These are phyloP conservation scores for Hyaloscypha finlandica DNA, from an alignment of 495 filamentous ascomycete genomes.

Conservation along the genomic window DNA sequence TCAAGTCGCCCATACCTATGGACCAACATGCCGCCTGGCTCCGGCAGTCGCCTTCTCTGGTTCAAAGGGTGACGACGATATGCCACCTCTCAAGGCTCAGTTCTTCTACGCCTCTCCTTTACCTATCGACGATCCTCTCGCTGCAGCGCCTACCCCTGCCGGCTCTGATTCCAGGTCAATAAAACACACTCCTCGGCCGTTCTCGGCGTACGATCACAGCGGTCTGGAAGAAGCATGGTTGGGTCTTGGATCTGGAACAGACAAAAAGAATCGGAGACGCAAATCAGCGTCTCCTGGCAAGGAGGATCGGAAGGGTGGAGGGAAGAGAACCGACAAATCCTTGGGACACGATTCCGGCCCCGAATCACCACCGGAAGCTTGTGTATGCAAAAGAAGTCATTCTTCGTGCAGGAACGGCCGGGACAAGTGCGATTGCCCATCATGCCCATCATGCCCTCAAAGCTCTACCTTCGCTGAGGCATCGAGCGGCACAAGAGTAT, in stretches of 20 bases:
- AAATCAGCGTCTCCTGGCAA: neutral
- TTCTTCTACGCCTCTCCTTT: conserved; percentile 81
- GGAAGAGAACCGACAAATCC: conserved; percentile 4
- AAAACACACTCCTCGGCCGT: conserved; percentile 69
- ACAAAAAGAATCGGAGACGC: conserved; percentile 1
- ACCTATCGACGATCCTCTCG: conserved; percentile 81
- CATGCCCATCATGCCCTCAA: neutral
- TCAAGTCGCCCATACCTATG: conserved; percentile 55
- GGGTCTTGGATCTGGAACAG: conserved; percentile 48
- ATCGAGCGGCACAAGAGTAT: neutral
- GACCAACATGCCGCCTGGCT: conserved; percentile 49
- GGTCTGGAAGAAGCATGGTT: conserved; percentile 75
- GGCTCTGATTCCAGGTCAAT: conserved; percentile 50
- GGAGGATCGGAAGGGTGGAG: neutral
- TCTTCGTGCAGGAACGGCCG: neutral
- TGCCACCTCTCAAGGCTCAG: conserved; percentile 62
- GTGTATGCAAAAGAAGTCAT: conserved; percentile 2
- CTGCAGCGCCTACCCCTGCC: conserved; percentile 58
- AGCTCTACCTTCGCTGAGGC: neutral
- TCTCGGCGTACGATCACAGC: conserved; percentile 72
- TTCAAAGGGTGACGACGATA: conserved; percentile 42
- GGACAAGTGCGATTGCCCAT: neutral
- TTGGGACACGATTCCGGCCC: neutral
- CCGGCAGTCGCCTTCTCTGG: conserved; percentile 17
- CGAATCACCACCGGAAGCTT: neutral